Conservation (phyloP, 2,329 filamentous ascomycete genomes). For the Neofusicoccum kwambonambiense region DNA sequence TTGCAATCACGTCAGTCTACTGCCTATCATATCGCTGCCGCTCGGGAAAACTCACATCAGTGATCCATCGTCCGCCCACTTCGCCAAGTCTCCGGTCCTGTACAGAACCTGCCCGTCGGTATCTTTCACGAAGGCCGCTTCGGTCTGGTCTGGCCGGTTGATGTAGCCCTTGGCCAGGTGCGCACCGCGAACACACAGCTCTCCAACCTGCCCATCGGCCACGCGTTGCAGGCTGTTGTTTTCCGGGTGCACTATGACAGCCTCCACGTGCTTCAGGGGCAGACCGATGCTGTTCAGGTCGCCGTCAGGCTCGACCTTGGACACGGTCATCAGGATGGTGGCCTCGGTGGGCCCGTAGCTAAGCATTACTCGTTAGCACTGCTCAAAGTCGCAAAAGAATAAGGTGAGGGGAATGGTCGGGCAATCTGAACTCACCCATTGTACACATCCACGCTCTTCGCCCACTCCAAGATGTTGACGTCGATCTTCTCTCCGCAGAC, state of each 20-base stretch:
- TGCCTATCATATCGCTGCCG: too few relatives aligned
- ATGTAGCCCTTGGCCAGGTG: constrained; percentile 75
- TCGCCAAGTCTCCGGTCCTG: constrained; percentile 21
- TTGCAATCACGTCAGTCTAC: not conserved
- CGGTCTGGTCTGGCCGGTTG: constrained; percentile 75
- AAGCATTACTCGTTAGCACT: too few relatives aligned
- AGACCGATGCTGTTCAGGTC: not conserved
- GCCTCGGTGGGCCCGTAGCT: not conserved
- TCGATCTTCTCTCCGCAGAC: constrained; percentile 3
- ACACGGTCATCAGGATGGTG: not conserved
- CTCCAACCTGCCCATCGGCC: constrained; percentile 59
- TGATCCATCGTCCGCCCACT: not conserved
- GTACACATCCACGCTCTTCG: not conserved
- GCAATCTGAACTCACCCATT: too few relatives aligned
- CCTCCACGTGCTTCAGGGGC: not conserved
- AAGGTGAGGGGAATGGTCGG: too few relatives aligned
- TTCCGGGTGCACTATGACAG: not conserved
- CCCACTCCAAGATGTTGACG: not conserved
- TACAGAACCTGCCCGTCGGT: constrained; percentile 3
- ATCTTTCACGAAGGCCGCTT: constrained; percentile 59
- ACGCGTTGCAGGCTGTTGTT: not conserved
- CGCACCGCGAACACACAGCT: constrained; percentile 73
- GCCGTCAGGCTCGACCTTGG: not conserved
- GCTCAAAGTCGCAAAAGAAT: not conserved
- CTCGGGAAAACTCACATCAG: not conserved